Evolutionary conservation across 495 filamentous ascomycete species (phyloP).

Genomic region (Aspergillus steynii): DNA sequence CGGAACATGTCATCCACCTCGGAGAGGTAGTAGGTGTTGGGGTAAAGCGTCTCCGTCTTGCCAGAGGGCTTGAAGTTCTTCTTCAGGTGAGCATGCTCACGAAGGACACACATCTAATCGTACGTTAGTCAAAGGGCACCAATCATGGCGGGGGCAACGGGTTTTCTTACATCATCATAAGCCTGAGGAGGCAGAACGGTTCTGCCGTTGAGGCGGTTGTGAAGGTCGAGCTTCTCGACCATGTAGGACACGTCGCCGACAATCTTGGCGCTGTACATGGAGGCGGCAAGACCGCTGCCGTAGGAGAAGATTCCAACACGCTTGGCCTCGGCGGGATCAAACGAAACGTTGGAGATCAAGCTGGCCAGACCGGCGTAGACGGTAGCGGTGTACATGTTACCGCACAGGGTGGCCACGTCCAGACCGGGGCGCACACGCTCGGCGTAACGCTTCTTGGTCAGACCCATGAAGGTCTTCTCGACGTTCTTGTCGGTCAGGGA

Average conservation of each 20-base stretch:
- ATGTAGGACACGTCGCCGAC: conserved; percentile 75
- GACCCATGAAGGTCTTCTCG: conserved; percentile 94
- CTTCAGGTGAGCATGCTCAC: conserved; percentile 91
- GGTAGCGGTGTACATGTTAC: conserved; percentile 98
- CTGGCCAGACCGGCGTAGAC: conserved; percentile 85
- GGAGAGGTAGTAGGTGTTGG: conserved; percentile 86
- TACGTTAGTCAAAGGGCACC: conserved; percentile 10
- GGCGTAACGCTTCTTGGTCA: conserved; percentile 94
- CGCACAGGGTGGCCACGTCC: conserved; percentile 88
- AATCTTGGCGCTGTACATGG: conserved; percentile 85
- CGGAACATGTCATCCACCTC: conserved; percentile 95
- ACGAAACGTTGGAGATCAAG: conserved; percentile 70
- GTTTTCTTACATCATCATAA: conserved; percentile 75
- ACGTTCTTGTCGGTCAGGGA: conserved; percentile 90
- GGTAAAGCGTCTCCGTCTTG: conserved; percentile 69
- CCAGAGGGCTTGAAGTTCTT: conserved; percentile 84
- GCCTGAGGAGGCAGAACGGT: conserved; percentile 75
- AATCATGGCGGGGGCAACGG: background rate
- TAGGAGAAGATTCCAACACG: conserved; percentile 92
- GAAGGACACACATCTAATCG: conserved; percentile 82
- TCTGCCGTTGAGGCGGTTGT: conserved; percentile 70
- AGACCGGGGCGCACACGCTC: conserved; percentile 83
- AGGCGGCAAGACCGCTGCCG: conserved; percentile 87
- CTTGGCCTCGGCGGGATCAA: conserved; percentile 75
- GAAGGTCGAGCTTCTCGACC: conserved; percentile 75